Percentiles rank a stretch among this genome's conserved stretches.
phyloP scores from a whole-genome alignment of 1,284 basidiomycete species.

The Peniophora sp. region DNA sequence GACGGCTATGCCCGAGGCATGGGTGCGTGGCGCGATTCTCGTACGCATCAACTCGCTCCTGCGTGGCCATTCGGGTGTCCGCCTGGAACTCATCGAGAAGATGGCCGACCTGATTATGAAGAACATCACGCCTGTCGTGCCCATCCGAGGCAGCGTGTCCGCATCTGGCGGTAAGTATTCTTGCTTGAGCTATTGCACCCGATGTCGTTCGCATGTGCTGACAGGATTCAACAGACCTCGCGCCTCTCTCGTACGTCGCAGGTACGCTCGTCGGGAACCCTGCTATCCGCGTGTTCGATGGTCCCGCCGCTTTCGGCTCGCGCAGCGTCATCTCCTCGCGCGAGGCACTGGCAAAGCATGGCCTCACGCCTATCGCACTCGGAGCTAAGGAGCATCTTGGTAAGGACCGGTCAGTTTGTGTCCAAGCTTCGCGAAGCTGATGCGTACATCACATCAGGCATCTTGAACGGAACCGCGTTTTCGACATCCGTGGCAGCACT shows the following conservation, averaged over 20 bases:
- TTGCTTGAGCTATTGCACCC: background rate
- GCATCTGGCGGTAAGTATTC: constrained; percentile 61
- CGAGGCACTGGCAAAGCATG: constrained; percentile 60
- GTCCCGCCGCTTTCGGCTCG: constrained; percentile 39
- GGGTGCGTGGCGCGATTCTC: constrained; percentile 85
- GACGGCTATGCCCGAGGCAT: constrained; percentile 78
- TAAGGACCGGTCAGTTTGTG: background rate
- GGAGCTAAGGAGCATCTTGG: constrained; percentile 73
- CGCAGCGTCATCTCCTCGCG: constrained; percentile 52
- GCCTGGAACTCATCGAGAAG: constrained; percentile 74
- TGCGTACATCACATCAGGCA: constrained; percentile 26
- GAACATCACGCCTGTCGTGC: constrained; percentile 76
- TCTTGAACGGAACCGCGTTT: constrained; percentile 82
- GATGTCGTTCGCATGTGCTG: background rate
- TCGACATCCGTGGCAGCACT: constrained; percentile 55
- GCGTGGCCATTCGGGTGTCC: constrained; percentile 82
- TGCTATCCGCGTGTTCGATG: constrained; percentile 68
- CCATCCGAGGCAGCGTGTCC: constrained; percentile 78
- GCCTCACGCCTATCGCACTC: constrained; percentile 61
- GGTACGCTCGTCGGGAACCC: constrained; percentile 73
- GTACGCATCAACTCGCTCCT: constrained; percentile 84
- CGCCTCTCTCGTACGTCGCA: constrained; percentile 81
- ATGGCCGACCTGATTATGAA: constrained; percentile 69
- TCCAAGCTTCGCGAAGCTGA: too few species aligned
- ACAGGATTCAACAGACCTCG: constrained; percentile 40